Evolutionary conservation across 495 filamentous ascomycete species (phyloP), one percentile per base, ranked within the genome.

Genomic region (Evansstolkia leycettana): DNA sequence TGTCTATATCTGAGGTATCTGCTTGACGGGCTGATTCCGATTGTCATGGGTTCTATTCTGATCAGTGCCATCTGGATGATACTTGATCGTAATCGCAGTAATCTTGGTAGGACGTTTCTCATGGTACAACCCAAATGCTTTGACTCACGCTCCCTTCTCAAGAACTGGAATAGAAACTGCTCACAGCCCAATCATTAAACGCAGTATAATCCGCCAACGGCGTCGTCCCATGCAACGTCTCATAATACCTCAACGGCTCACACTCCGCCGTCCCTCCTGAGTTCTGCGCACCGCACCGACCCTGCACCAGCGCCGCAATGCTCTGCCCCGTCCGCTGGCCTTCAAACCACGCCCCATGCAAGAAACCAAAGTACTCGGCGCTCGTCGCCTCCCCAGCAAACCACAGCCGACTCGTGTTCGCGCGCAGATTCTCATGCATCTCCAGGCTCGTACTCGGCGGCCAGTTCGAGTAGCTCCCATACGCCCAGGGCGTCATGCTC

Each of bases 301-400:
- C 33, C 12, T 42, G 11, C 38, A 51, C 13, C 29, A 55, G 18
- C 17, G 67, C 46, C 14, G 70, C 75, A 34, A 80, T 65, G 13
- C 59, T 49, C 40, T 58, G 45, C 1, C 69, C 76, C 0, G 60
- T 74, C 31, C 68, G 60, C 14, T 62, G 57, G 0, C 78, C 78
- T 52, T 80, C 76, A 27, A 68, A 75, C 57, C 64, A 83, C 3
- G 72, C 71, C 1, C 75, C 78, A 13, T 85, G 81, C 55, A 86
- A 50, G 51, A 80, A 84, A 0, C 80, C 80, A 56, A 72, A 86
- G 43, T 78, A 82, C 52, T 75, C 62, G 9, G 72, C 57, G 40
- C 74, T 81, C 0, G 78, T 82, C 17, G 76, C 73, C 46, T 85
- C 81, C 1, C 81, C 81, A 1, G 80, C 79, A 50, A 83, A 86